These are phyloP conservation scores for Trichosporon sp. DNA, from an alignment of 1,284 basidiomycete genomes.

Conservation along the genomic window DNA sequence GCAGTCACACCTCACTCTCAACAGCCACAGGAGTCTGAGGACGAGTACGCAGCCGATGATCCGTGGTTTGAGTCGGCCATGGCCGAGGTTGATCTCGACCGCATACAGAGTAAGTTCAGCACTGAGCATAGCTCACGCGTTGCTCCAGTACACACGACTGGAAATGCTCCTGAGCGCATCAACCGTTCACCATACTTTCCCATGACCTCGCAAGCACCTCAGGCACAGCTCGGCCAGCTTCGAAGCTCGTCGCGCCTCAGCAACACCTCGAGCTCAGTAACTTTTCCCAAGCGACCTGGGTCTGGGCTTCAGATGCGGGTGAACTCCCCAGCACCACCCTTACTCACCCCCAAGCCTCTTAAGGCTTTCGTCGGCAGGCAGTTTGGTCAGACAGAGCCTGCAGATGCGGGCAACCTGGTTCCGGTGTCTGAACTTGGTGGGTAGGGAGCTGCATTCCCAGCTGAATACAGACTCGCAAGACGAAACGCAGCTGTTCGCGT, in stretches of 20 bases:
- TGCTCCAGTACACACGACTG: background rate
- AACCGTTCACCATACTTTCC: constrained; percentile 5
- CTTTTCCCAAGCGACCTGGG: constrained; percentile 8
- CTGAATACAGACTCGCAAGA: constrained; percentile 2
- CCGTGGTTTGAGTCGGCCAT: constrained; percentile 8
- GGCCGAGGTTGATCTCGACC: constrained; percentile 13
- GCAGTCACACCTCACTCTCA: background rate
- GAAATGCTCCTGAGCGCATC: background rate
- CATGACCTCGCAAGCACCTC: background rate
- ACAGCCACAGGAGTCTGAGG: background rate
- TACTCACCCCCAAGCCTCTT: background rate
- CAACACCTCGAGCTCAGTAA: constrained; percentile 4
- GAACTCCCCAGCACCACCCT: background rate
- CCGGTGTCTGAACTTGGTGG: constrained; percentile 11
- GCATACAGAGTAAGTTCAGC: background rate
- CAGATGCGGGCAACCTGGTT: background rate
- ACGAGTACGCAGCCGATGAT: constrained; percentile 6
- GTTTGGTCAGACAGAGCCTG: background rate
- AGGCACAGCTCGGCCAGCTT: background rate
- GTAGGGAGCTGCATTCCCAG: background rate
- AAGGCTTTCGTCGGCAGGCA: background rate
- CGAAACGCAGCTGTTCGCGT: constrained; percentile 16
- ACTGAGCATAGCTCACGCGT: background rate
- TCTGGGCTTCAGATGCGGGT: background rate
- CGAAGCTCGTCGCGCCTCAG: background rate